Conservation (phyloP, 75 land plant species). For the Chamaecyparis obtusa region DNA sequence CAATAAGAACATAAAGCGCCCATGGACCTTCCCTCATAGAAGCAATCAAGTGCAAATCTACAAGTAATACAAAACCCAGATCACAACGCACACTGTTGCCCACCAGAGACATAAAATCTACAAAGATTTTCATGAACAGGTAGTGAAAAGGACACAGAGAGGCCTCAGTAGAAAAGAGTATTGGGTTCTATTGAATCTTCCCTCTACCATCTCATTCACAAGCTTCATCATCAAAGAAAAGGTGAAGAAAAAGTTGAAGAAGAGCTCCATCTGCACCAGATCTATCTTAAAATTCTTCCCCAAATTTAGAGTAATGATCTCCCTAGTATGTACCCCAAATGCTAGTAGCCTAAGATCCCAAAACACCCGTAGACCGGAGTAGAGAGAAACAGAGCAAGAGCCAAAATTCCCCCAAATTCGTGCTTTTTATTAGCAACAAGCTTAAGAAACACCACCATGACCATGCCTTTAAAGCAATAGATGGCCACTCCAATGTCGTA, state of each 20-base stretch:
- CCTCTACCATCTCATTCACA: slow-evolving; percentile 79
- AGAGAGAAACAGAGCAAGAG: slow-evolving; percentile 52
- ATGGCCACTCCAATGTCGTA: slow-evolving; percentile 84
- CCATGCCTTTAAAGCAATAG: slow-evolving; percentile 85
- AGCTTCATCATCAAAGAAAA: slow-evolving; percentile 93
- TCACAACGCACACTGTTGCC: slow-evolving; percentile 84
- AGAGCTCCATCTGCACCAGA: slow-evolving; percentile 67
- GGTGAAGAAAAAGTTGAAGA: slow-evolving; percentile 77
- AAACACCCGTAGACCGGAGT: slow-evolving; percentile 57
- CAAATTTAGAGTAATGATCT: slow-evolving; percentile 85
- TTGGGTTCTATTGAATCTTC: slow-evolving; percentile 43
- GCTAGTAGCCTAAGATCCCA: slow-evolving; percentile 83
- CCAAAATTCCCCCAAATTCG: slow-evolving; percentile 62
- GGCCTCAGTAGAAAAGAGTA: slow-evolving; percentile 54
- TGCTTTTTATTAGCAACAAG: slow-evolving; percentile 45
- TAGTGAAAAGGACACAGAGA: slow-evolving; percentile 45
- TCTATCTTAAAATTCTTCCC: slow-evolving; percentile 47
- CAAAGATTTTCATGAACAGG: slow-evolving; percentile 74
- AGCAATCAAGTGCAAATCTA: slow-evolving; percentile 56
- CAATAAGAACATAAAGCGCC: slow-evolving; percentile 19
- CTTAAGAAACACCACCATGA: slow-evolving; percentile 81
- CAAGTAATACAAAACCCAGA: slow-evolving; percentile 80
- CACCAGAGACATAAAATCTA: slow-evolving; percentile 76
- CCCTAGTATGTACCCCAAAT: slow-evolving; percentile 76
- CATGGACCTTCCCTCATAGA: slow-evolving; percentile 44